Conservation (phyloP, 2,329 filamentous ascomycete species). For the Magnaporthales sp. region DNA sequence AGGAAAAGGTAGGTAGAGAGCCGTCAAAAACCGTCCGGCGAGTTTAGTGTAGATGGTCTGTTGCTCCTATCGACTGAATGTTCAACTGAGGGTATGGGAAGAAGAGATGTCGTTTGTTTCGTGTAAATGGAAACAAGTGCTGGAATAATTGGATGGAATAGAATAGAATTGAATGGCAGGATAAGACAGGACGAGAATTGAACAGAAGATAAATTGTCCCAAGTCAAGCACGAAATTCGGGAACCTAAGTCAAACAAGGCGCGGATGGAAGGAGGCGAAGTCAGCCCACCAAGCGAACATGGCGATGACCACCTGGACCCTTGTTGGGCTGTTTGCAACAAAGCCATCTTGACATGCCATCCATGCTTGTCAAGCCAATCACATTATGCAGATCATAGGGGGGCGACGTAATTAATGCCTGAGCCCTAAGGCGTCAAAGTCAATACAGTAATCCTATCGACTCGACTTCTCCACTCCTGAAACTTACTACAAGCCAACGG, state of each 20-base stretch:
- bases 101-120: not conserved
- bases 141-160: not conserved
- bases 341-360: not conserved
- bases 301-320: not conserved
- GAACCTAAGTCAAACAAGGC: too few species aligned
- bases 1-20: not conserved
- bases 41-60: not conserved
- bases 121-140: not conserved
- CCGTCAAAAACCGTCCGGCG: too few species aligned
- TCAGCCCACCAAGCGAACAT: not conserved
- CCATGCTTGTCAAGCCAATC: not conserved
- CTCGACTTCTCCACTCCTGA: not conserved
- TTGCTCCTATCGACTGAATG: not conserved
- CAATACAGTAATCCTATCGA: not conserved
- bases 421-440: not conserved
- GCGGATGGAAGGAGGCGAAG: not conserved
- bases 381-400: not conserved
- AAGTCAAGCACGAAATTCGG: too few species aligned
- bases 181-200: not conserved
- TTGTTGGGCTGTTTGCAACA: not conserved
- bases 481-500: not conserved
- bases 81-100: not conserved
- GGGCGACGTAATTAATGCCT: not conserved
- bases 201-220: not conserved
- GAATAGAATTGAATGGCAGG: not conserved